Evolutionary conservation across 176 grass and related monocot genomes (phyloP), one percentile per base, ranked within the genome.

Genomic region (Echinochloa phyllopogon): DNA sequence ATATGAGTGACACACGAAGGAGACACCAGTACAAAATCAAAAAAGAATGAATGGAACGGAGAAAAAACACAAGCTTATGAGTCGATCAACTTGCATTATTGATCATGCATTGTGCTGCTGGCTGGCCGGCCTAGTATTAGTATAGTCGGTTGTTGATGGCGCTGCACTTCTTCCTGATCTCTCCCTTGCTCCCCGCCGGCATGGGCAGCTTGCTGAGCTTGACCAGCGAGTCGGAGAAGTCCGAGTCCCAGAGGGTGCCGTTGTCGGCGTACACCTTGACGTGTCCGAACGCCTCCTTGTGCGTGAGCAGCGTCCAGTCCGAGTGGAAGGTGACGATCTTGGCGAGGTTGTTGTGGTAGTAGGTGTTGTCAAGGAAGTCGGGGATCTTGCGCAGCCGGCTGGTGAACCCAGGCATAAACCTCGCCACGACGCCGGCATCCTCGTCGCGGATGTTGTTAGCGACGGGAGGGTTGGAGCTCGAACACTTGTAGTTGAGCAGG

Each of bases 161-260:
- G 49, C 74, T 74, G 49, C 92, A 94, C 56, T 77, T 87, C 59
- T 80, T 81, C 75, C 89, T 92, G 77, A 94, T 87, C 58, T 86
- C 84, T 10, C 92, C 92, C 56, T 84, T 79, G 80, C 74, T 94
- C 33, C 92, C 89, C 0, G 39, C 53, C 10, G 84, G 86, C 83
- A 81, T 85, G 74, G 84, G 23, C 16, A 94, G 82, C 61, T 86
- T 37, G 75, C 92, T 88, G 80, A 94, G 90, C 86, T 89, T 88
- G 50, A 89, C 39, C 80, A 91, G 39, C 1, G 92, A 86, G 0
- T 84, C 83, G 8, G 78, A 33, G 67, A 94, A 94, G 52, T 89
- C 88, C 5, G 29, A 27, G 37, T 82, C 81, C 86, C 86, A 94
- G 2, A 83, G 60, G 0, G 83, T 79, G 42, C 4, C 65, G 39